Base-by-base conservation (phyloP, 2,329 filamentous ascomycete genomes). In the Phialemoniopsis sp. region DNA sequence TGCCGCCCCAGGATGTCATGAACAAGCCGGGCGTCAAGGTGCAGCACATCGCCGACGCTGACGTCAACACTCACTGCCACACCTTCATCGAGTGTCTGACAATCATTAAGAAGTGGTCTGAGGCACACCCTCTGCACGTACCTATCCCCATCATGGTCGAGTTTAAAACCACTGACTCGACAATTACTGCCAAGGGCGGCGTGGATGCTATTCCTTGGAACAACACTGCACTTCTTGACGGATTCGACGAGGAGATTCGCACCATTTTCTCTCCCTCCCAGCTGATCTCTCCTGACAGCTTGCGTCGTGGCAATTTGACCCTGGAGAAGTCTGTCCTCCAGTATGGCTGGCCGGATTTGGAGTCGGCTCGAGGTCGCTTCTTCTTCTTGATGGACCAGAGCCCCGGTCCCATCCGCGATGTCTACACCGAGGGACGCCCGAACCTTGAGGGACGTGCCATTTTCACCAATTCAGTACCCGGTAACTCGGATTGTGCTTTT, bases 321-420 rank as follows among this genome's bases (percentile, higher is more conserved):
- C 62, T 75, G 12, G 70, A 73, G 46, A 45, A 68, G 42, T 65
- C 63, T 4, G 55, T 74, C 2, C 52, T 73, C n/a, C 44, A 55
- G 34, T 40, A 64, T 38, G 70, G 71, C n/a, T 74, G 70, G 70
- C 70, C 70, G 0, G 60, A 61, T 12, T 56, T 75, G 3, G 58
- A 66, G 3, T 58, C 60, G 3, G 62, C 64, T 1, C 54, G 68
- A 10, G 69, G 69, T 5, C 60, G 64, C 21, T 61, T 74, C 48
- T 58, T 73, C 43, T 74, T 74, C 57, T 63, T 66, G 46, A 72
- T 74, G 56, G 71, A 74, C 50, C 73, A 74, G 47, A 64, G 66
- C 19, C 64, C 65, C 0, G 60, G 62, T 13, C 21, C 21, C 21
- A 26, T 26, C 21, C 21, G 21, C 52, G 52, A 59, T 18, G 47